phyloP scores from a whole-genome alignment of 2,329 filamentous ascomycete genomes.

The Sporothrix pseudoabietina region DNA sequence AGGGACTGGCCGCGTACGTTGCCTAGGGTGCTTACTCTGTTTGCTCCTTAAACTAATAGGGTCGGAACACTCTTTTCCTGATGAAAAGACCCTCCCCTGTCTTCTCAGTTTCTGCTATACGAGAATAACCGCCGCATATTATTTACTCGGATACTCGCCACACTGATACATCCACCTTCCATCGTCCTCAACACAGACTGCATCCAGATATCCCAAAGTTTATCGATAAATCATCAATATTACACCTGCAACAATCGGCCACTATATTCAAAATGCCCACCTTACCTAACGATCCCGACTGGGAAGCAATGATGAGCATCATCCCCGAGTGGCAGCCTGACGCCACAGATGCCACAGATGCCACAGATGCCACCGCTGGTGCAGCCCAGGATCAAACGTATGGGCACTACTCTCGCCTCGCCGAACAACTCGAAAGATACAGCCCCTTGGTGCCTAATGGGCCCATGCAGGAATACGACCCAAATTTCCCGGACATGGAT shows the following conservation, averaged over 20 bases:
- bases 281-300: not conserved
- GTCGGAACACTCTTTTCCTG: not conserved
- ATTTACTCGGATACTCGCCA: not conserved
- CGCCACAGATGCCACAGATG: no score
- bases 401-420: not conserved
- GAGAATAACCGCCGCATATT: not conserved
- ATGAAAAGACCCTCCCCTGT: no score
- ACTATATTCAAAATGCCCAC: not conserved
- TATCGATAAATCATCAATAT: not conserved
- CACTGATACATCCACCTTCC: not conserved
- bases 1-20: not conserved
- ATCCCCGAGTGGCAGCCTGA: not conserved
- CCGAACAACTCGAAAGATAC: not conserved
- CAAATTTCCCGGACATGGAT: not conserved
- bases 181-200: not conserved
- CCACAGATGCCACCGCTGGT: not conserved
- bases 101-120: not conserved
- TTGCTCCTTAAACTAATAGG: not conserved
- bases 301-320: not conserved
- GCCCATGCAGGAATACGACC: not conserved
- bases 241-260: not conserved
- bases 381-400: not conserved
- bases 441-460: not conserved
- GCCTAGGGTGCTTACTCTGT: not conserved
- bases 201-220: not conserved